Percentiles rank a stretch among this genome's conserved stretches.
Conservation (phyloP, 2,329 filamentous ascomycete species). For the Colletotrichum scovillei region DNA sequence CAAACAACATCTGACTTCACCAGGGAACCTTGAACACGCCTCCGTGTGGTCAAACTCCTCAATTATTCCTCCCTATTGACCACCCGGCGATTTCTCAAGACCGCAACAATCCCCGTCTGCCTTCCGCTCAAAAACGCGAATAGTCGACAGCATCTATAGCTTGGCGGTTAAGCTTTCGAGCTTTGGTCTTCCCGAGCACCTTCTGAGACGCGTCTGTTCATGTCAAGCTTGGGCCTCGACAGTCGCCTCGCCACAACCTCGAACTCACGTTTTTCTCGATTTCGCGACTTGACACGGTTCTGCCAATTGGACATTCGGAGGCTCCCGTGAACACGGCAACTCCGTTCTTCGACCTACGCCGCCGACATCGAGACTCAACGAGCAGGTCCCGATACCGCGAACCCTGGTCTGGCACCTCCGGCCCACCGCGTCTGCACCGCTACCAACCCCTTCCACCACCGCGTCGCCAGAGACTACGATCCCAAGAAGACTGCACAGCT, state of each 20-base stretch:
- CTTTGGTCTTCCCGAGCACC: conserved; percentile 23
- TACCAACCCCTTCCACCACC: conserved; percentile 5
- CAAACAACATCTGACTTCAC: conserved; percentile 32
- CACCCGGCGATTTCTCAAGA: not conserved
- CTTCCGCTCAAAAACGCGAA: not conserved
- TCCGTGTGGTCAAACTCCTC: not conserved
- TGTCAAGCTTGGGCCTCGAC: conserved; percentile 19
- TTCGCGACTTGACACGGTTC: not conserved
- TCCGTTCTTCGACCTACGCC: not conserved
- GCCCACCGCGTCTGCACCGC: conserved; percentile 27
- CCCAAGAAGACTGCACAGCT: not conserved
- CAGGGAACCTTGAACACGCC: conserved; percentile 12
- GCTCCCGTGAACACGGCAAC: not conserved
- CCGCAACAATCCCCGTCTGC: not conserved
- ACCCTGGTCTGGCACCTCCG: conserved; percentile 18
- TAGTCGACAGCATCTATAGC: not conserved
- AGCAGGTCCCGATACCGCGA: conserved; percentile 11
- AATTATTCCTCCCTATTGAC: not conserved
- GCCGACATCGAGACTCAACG: not conserved
- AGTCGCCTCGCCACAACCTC: not conserved
- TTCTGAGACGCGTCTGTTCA: conserved; percentile 33
- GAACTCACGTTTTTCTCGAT: not conserved
- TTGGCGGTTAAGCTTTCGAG: conserved; percentile 23
- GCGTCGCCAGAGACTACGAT: not conserved
- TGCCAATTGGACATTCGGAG: not conserved